A percentile compares a stretch with the other conserved stretches of the same genome.
phyloP scores from a whole-genome alignment of 2,329 filamentous ascomycete species.

The Colletotrichum sp. region DNA sequence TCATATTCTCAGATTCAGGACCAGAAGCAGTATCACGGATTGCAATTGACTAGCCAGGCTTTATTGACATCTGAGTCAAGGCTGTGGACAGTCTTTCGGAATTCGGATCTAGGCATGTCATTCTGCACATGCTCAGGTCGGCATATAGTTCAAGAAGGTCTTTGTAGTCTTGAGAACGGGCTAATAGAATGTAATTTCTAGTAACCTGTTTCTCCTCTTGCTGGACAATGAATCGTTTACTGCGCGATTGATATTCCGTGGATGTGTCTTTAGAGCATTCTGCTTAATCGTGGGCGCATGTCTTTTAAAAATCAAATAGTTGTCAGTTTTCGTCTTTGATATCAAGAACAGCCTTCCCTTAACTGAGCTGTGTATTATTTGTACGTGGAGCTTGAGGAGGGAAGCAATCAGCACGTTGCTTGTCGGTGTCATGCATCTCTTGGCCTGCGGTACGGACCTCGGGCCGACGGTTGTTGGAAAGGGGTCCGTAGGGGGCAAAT shows the following conservation, averaged over 20 bases:
- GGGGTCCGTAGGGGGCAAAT: background rate
- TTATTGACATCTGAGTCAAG: background rate
- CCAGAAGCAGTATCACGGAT: background rate
- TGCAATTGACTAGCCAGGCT: background rate
- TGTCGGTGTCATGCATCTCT: background rate
- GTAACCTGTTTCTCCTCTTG: too few relatives aligned
- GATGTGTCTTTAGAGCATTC: too few relatives aligned
- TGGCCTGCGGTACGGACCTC: background rate
- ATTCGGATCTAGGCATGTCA: background rate
- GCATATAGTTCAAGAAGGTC: too few relatives aligned
- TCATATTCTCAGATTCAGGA: fast-evolving
- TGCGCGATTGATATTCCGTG: too few relatives aligned
- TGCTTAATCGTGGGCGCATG: too few relatives aligned
- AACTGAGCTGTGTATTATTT: background rate
- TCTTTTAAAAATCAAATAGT: too few relatives aligned
- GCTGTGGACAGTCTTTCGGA: background rate
- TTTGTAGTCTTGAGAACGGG: too few relatives aligned
- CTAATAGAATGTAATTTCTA: too few relatives aligned
- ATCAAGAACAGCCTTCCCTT: background rate
- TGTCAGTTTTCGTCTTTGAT: too few relatives aligned
- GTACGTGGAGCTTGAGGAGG: background rate
- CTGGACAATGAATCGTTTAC: too few relatives aligned
- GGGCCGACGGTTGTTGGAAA: background rate
- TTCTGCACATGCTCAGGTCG: background rate
- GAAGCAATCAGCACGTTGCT: background rate